Evolutionary conservation across 208 protist species (phyloP).

Genomic region (Leishmania mexicana): DNA sequence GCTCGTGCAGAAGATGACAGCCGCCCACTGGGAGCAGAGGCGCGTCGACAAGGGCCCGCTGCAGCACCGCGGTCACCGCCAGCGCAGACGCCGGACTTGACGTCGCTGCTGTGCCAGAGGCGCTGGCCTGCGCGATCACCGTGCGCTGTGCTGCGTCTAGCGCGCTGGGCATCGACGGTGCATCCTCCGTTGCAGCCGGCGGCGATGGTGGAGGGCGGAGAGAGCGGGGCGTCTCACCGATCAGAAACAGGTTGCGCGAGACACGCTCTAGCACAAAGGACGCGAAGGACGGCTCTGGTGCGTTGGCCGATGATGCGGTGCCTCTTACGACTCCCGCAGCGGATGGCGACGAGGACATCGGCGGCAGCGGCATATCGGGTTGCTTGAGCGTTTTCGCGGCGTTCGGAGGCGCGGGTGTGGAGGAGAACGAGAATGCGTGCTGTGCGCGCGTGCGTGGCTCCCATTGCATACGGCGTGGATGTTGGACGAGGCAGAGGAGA

Average conservation of each 20-base stretch:
- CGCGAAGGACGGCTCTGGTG: slow-evolving; percentile 30
- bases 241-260: slow-evolving; percentile 42
- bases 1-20: slow-evolving; percentile 62
- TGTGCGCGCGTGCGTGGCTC: background rate
- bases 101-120: background rate
- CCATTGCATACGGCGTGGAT: background rate
- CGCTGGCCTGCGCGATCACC: slow-evolving; percentile 12
- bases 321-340: background rate
- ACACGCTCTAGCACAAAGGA: slow-evolving; percentile 42
- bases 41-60: slow-evolving; percentile 55
- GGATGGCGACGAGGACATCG: background rate
- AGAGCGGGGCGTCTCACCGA: slow-evolving; percentile 37
- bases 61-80: slow-evolving; percentile 35
- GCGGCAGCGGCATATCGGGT: background rate
- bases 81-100: background rate
- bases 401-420: background rate
- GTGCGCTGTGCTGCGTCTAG: slow-evolving; percentile 25
- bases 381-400: background rate
- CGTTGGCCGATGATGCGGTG: background rate
- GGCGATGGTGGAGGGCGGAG: slow-evolving; percentile 5
- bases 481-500: background rate
- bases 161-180: slow-evolving; percentile 4
- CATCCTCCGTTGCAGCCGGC: background rate
- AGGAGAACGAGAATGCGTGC: background rate
- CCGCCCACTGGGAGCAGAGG: slow-evolving; percentile 60